Percentiles rank a stretch among this genome's conserved stretches.
phyloP scores from a whole-genome alignment of 148 eudicot genomes.

The Oxyria digyna region DNA sequence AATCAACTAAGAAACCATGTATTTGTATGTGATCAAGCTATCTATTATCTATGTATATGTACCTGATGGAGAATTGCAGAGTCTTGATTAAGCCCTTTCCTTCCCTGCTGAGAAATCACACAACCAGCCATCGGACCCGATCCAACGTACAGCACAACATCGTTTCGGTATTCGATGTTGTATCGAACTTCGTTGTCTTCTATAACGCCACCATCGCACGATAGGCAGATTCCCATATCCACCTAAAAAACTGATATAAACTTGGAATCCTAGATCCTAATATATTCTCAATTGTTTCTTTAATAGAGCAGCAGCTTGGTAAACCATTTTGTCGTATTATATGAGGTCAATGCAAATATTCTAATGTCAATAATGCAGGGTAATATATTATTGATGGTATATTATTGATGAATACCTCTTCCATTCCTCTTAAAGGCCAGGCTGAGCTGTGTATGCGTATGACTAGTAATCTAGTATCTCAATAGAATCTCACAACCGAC shows the following conservation, averaged over 20 bases:
- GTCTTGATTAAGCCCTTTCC: constrained; percentile 75
- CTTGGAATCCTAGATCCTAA: neutral
- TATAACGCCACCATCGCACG: neutral
- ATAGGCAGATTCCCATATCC: constrained; percentile 1
- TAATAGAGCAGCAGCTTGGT: neutral
- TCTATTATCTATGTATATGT: no score
- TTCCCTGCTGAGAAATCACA: constrained; percentile 20
- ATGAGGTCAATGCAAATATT: neutral
- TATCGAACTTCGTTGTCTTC: neutral
- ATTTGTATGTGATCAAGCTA: no score
- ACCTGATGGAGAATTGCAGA: constrained; percentile 66
- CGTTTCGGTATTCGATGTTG: neutral
- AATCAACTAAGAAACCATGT: no score
- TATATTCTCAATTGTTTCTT: neutral
- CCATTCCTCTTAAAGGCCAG: neutral
- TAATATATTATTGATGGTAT: neutral
- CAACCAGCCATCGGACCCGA: neutral
- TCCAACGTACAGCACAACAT: neutral
- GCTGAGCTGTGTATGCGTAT: constrained; percentile 1
- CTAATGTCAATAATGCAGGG: neutral
- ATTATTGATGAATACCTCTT: neutral
- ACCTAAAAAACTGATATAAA: no score
- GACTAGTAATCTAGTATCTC: constrained; percentile 1
- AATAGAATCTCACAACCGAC: neutral
- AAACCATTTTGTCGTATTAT: neutral